Evolutionary conservation across 2,329 filamentous ascomycete genomes (phyloP).

Genomic region (Thelonectria rubi): DNA sequence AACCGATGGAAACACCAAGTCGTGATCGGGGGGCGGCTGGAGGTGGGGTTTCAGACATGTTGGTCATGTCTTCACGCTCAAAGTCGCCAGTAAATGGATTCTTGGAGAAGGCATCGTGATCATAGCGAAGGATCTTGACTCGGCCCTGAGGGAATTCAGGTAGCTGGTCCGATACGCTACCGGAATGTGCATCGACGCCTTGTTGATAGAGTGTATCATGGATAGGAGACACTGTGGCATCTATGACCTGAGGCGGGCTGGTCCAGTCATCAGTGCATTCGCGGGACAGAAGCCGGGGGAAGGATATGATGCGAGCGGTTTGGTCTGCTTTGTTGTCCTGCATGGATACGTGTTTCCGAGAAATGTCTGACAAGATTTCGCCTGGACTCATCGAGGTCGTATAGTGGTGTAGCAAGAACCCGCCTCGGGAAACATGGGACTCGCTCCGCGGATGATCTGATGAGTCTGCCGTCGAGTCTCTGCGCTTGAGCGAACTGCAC

Average conservation of each 20-base stretch:
- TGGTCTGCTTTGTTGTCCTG: constrained; percentile 29
- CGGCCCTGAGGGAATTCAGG: constrained; percentile 25
- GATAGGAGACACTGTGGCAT: constrained; percentile 20
- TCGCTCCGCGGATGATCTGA: constrained; percentile 31
- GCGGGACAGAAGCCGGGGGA: constrained; percentile 45
- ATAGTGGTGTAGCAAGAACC: constrained; percentile 37
- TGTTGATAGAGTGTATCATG: constrained; percentile 39
- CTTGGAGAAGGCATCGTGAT: constrained; percentile 35
- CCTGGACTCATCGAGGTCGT: constrained; percentile 28
- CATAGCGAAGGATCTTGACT: constrained; percentile 21
- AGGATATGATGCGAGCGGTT: constrained; percentile 46
- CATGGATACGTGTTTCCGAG: constrained; percentile 30
- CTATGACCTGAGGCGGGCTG: constrained; percentile 35
- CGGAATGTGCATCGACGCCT: constrained; percentile 46
- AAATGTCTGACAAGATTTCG: constrained; percentile 34
- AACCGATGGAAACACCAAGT: constrained; percentile 38
- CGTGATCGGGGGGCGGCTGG: constrained; percentile 27
- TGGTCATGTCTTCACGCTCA: constrained; percentile 7
- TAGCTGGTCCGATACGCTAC: constrained; percentile 19
- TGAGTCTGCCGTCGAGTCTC: constrained; percentile 14
- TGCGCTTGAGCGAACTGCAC: constrained; percentile 32
- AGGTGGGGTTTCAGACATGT: background rate
- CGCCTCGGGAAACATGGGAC: constrained; percentile 9
- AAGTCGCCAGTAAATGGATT: constrained; percentile 35
- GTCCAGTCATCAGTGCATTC: constrained; percentile 47